Evolutionary conservation across 352 stramenopile species (phyloP), one percentile per base, ranked within the genome.

Genomic region (Phytopythium delawarense): DNA sequence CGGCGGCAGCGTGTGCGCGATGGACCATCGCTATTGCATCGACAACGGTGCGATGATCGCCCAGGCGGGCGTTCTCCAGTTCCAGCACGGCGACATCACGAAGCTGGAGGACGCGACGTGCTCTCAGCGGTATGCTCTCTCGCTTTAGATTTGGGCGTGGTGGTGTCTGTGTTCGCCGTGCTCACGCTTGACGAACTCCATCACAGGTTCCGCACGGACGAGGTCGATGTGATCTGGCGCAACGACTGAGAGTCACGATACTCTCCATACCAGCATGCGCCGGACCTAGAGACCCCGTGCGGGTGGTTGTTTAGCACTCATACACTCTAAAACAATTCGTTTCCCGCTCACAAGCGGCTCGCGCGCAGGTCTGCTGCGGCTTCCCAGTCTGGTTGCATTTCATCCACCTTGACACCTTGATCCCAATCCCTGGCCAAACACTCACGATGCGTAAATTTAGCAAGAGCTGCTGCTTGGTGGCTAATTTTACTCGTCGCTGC

Each of bases 21-120:
- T 99, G 97, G 98, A 99, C 78, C 91, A 99, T 52, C 89, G 93
- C 61, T 99, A 99, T 84, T 99, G 97, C 69, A 99, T 99, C 67
- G 98, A 99, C 79, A 99, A 99, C 74, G 98, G 98, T 9, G 97
- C 96, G 8, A 99, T 99, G 98, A 99, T 99, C 73, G 97, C 98
- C 28, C 97, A 99, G 78, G 98, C 98, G 20, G 98, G 98, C 23
- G 97, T 99, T 18, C 91, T 99, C 50, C 87, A 98, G 57, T 98
- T 98, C 64, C 95, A 99, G 73, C 97, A 98, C 74, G 96, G 97
- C 42, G 78, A 88, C 16, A 80, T 74, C 7, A 98, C 96, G 7
- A 68, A 86, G 4, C 60, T 99, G 30, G 66, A 92, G 23, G 97
- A 99, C 5, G 96, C 88, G 48, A 92, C 84, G 18, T 99, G 94